These are phyloP conservation scores for Eremothecium coryli DNA, from an alignment of 1,139 yeast species.

Conservation along the genomic window DNA sequence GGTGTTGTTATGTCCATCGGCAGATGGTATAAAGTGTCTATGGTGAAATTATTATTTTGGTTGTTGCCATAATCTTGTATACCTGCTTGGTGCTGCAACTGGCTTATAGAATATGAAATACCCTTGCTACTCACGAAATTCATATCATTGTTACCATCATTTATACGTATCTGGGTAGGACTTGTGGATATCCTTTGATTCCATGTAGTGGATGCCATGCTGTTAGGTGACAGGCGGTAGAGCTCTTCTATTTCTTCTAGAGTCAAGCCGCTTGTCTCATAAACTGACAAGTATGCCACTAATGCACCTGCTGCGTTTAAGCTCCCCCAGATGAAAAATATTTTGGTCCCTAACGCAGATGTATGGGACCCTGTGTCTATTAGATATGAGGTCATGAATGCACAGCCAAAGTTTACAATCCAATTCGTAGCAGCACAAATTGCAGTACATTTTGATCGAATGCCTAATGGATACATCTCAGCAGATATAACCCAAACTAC, in stretches of 20 bases:
- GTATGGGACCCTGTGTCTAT: constrained; percentile 55
- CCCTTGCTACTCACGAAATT: too few relatives aligned
- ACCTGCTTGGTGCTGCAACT: too few relatives aligned
- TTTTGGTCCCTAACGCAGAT: constrained; percentile 57
- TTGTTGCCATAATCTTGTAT: too few relatives aligned
- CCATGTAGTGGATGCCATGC: constrained; percentile 29
- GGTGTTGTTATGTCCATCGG: too few relatives aligned
- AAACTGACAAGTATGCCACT: constrained; percentile 53
- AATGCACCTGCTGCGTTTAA: constrained; percentile 51
- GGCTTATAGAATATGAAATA: too few relatives aligned
- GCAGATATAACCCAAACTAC: constrained; percentile 70
- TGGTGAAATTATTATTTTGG: too few relatives aligned
- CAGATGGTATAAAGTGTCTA: too few relatives aligned
- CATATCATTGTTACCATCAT: too few relatives aligned
- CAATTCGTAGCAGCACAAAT: constrained; percentile 71
- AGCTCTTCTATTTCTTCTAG: constrained; percentile 70
- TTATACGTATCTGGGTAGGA: too few relatives aligned
- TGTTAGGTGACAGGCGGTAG: constrained; percentile 37
- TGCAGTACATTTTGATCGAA: constrained; percentile 73
- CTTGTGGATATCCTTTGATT: constrained; percentile 24
- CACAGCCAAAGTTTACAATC: constrained; percentile 70
- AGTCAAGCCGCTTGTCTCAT: constrained; percentile 67
- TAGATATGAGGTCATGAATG: constrained; percentile 66
- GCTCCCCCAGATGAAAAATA: constrained; percentile 73
- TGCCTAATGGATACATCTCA: constrained; percentile 70